These are phyloP conservation scores for Melastoma candidum DNA, from an alignment of 441 rosid genomes.

Conservation along the genomic window DNA sequence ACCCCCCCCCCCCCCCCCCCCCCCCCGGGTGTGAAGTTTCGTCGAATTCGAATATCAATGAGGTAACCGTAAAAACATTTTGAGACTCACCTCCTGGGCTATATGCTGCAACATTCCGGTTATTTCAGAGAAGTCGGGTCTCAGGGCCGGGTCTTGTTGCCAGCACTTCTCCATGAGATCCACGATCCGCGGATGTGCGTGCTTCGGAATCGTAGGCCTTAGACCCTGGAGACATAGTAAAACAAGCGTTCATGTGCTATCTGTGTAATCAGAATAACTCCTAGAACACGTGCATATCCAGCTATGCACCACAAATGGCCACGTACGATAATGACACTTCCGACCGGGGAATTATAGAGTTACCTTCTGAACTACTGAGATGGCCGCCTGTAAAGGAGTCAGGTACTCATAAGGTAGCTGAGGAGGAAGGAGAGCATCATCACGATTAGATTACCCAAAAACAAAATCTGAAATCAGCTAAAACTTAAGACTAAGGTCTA, in stretches of 20 bases:
- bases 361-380: constrained; percentile 67
- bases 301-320: too few relatives aligned
- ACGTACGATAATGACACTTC: too few relatives aligned
- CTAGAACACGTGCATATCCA: too few relatives aligned
- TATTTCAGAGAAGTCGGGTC: constrained; percentile 66
- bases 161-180: constrained; percentile 58
- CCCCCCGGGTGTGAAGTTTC: too few relatives aligned
- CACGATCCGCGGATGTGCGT: constrained; percentile 36
- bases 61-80: too few relatives aligned
- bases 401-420: constrained; percentile 59
- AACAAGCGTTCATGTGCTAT: too few relatives aligned
- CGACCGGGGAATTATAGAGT: background rate
- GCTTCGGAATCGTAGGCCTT: constrained; percentile 46
- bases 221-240: constrained; percentile 30
- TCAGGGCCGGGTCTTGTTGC: constrained; percentile 44
- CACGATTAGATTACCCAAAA: background rate
- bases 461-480: background rate
- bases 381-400: constrained; percentile 61
- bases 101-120: constrained; percentile 29
- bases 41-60: too few relatives aligned
- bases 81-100: constrained; percentile 20
- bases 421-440: constrained; percentile 9
- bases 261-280: too few relatives aligned
- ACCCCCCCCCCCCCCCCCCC: too few relatives aligned
- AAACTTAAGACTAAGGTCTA: background rate